Conservation (phyloP, 2,329 filamentous ascomycete genomes). For the Fusarium denticulatum region DNA sequence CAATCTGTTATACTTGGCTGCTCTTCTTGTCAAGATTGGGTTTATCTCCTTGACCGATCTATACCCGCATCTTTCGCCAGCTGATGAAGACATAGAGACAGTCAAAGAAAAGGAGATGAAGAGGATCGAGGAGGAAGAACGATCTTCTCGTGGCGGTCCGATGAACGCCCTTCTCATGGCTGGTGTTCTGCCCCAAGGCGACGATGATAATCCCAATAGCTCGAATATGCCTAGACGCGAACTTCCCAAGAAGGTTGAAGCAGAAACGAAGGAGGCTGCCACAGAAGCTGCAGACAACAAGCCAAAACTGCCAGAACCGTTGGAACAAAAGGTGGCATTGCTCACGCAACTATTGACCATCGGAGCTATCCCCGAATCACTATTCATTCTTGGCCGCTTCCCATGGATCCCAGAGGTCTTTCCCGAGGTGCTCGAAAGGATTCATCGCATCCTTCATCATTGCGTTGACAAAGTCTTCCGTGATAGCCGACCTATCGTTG, state of each 20-base stretch:
- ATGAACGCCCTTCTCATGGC: conserved; percentile 89
- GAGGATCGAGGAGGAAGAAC: conserved; percentile 82
- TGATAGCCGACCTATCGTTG: conserved; percentile 54
- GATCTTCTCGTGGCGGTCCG: conserved; percentile 72
- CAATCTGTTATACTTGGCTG: conserved; percentile 91
- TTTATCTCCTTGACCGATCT: conserved; percentile 93
- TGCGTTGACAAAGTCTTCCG: conserved; percentile 79
- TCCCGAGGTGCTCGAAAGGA: conserved; percentile 79
- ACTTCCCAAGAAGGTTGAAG: conserved; percentile 59
- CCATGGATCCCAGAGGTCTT: conserved; percentile 91
- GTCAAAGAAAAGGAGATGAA: conserved; percentile 76
- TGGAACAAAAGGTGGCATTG: conserved; percentile 88
- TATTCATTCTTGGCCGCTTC: conserved; percentile 92
- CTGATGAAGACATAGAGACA: conserved; percentile 82
- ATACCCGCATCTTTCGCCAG: conserved; percentile 90
- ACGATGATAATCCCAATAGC: conserved; percentile 74
- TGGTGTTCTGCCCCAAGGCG: conserved; percentile 73
- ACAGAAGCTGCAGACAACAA: conserved; percentile 59
- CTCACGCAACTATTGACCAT: conserved; percentile 88
- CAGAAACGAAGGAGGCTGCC: conserved; percentile 59
- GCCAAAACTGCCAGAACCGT: conserved; percentile 72
- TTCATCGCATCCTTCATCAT: conserved; percentile 87
- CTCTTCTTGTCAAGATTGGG: conserved; percentile 93
- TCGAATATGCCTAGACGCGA: conserved; percentile 61
- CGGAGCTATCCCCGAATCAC: conserved; percentile 89